Evolutionary conservation across 148 eudicot genomes (phyloP).

Genomic region (Chenopodium suecicum): DNA sequence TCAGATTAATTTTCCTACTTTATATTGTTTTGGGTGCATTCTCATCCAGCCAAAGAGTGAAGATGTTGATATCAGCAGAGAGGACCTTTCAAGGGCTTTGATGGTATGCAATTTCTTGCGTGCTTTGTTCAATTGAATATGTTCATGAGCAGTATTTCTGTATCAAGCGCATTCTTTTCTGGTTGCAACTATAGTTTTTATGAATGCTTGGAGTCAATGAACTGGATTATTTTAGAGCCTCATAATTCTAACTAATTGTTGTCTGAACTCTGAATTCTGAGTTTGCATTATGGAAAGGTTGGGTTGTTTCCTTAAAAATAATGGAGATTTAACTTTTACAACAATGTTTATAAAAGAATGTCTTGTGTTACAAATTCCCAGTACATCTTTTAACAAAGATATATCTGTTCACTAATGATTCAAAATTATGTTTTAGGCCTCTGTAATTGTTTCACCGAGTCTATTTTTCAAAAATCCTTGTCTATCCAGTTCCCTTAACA

Average conservation of each 20-base stretch:
- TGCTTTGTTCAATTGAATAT: not conserved
- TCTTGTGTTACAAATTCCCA: not conserved
- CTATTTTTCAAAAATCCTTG: not conserved
- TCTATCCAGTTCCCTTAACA: not conserved
- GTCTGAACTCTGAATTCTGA: not conserved
- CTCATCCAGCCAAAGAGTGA: conserved; percentile 66
- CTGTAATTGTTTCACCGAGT: too few species aligned
- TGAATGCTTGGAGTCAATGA: not conserved
- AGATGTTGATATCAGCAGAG: conserved; percentile 70
- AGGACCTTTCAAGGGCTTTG: conserved; percentile 78
- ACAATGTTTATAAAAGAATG: not conserved
- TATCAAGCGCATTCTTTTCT: not conserved
- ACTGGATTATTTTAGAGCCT: not conserved
- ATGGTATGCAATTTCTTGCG: conserved; percentile 57
- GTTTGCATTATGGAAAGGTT: not conserved
- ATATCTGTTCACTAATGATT: not conserved
- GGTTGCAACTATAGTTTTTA: not conserved
- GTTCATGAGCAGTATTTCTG: not conserved
- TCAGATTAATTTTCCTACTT: not conserved
- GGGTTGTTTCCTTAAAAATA: not conserved
- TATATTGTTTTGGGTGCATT: not conserved
- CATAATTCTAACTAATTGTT: not conserved
- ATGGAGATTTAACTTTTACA: not conserved
- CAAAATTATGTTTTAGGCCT: not conserved
- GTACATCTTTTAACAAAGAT: not conserved